Conservation (phyloP, 164 flowering plant genomes). For the Cinnamomum chago region DNA sequence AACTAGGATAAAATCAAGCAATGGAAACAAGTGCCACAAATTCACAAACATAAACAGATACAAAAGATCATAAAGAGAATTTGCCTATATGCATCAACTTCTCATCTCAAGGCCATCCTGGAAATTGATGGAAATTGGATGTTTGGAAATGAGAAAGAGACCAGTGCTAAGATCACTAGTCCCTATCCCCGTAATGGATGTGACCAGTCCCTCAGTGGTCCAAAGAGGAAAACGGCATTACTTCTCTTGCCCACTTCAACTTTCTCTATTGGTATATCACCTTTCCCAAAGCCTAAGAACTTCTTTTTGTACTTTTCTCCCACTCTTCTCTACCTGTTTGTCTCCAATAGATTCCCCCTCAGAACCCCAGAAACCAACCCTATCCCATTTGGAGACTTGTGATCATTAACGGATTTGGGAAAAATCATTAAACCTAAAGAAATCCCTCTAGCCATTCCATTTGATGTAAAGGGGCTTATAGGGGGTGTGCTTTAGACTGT, state of each 20-base stretch:
- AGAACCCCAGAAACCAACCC: not conserved
- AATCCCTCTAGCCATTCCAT: not conserved
- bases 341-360: slow-evolving; percentile 3
- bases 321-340: not conserved
- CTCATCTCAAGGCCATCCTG: too few relatives aligned
- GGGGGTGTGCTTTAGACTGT: not conserved
- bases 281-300: not conserved
- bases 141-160: not conserved
- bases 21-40: not conserved
- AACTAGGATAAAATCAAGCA: not conserved
- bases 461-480: not conserved
- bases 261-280: not conserved
- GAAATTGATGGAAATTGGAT: not conserved
- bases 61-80: too few relatives aligned
- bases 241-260: slow-evolving; percentile 1
- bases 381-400: not conserved
- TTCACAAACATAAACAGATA: not conserved
- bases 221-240: not conserved
- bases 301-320: not conserved
- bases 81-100: too few relatives aligned
- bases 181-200: not conserved
- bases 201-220: not conserved
- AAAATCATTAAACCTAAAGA: not conserved
- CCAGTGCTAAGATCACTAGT: not conserved
- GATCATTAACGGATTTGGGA: not conserved